Evolutionary conservation across 495 filamentous ascomycete species (phyloP), one percentile per base, ranked within the genome.

Genomic region (Pyrenula massariospora): DNA sequence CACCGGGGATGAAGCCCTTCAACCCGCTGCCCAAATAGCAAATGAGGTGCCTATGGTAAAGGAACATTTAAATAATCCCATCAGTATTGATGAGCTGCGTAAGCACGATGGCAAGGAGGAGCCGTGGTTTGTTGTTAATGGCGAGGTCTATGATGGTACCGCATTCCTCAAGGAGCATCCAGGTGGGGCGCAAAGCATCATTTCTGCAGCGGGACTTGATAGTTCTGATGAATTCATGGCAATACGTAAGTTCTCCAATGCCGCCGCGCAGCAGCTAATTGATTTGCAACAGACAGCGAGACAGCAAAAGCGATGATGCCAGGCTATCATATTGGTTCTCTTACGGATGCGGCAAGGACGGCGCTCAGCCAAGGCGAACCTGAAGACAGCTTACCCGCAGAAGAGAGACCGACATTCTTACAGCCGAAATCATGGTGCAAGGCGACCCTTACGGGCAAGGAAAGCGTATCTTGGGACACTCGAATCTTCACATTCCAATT

Each of bases 261-360:
- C 54, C 2, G 54, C 10, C 22, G 53, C 20, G 20, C 23, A n/a
- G 22, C 20, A 21, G 0, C 22, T 50, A 55, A 3, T 12, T 10
- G 15, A 54, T 54, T 22, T 8, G 57, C 59, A 59, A 62, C 55
- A 94, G 89, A 95, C 66, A 87, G 83, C 66, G 91, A 96, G 71
- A 95, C 87, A 20, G 92, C 92, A 47, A 96, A 94, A 71, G 77
- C 73, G 24, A 95, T 97, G 91, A 92, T 97, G 84, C 79, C 80
- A 24, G 73, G 77, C 55, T 94, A 96, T 63, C 92, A 97, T 67
- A 83, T 97, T 61, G 92, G 92, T 57, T 81, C 82, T 24, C 77
- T 93, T 36, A 77, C 84, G 62, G 74, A 82, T 58, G 72, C 71
- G 15, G 80, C 86, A 25, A 70, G 76, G 1, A 62, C 71, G 54